phyloP scores from a whole-genome alignment of 192 early-diverging fungal species.

The Rhizoclosmatium sp. region DNA sequence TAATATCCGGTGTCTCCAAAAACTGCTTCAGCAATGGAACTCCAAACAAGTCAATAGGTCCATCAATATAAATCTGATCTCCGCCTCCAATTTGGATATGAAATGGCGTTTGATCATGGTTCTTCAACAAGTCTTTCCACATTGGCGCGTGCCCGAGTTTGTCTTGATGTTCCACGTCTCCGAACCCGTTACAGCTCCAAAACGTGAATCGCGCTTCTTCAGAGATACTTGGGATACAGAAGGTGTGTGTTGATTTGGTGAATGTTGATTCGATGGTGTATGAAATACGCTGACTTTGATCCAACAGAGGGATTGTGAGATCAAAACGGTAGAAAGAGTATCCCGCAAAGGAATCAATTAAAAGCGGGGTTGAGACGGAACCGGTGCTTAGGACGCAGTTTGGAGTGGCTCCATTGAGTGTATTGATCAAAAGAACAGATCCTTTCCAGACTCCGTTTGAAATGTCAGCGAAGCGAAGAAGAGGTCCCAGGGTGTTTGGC shows the following conservation, averaged over 20 bases:
- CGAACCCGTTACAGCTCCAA: conserved; percentile 27
- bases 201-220: conserved; percentile 2
- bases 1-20: conserved; percentile 48
- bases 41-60: conserved; percentile 31
- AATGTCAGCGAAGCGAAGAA: background rate
- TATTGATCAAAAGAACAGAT: background rate
- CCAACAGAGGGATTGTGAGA: background rate
- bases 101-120: conserved; percentile 1
- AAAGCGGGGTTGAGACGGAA: background rate
- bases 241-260: background rate
- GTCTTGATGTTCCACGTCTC: conserved; percentile 12
- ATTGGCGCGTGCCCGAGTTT: background rate
- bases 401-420: background rate
- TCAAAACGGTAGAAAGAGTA: background rate
- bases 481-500: background rate
- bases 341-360: background rate
- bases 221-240: background rate
- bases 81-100: conserved; percentile 45
- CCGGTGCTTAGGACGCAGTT: background rate
- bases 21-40: conserved; percentile 36
- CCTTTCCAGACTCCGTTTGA: background rate
- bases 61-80: conserved; percentile 56
- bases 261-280: background rate
- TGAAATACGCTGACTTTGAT: background rate
- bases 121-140: conserved; percentile 18